Percentiles rank a stretch among this genome's conserved stretches.
Evolutionary conservation across 2,329 filamentous ascomycete genomes (phyloP).

Genomic region (Pseudocercospora macadamiae): DNA sequence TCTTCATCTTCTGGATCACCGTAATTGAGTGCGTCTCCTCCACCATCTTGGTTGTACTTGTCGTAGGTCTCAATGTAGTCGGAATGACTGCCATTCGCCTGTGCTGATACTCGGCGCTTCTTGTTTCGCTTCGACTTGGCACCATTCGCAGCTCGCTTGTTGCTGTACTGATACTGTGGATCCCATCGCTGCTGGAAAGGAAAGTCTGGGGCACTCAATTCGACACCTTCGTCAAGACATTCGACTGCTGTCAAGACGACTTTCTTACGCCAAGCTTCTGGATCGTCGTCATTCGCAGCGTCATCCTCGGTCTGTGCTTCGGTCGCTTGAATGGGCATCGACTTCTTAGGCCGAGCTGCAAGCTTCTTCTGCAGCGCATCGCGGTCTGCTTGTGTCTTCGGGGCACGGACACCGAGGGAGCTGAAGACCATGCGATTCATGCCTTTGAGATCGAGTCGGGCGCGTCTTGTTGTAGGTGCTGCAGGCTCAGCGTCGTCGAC

Average conservation of each 20-base stretch:
- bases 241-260: slow-evolving; percentile 80
- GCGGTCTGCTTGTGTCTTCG: slow-evolving; percentile 70
- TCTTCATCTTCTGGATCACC: slow-evolving; percentile 44
- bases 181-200: slow-evolving; percentile 88
- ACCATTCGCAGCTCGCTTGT: slow-evolving; percentile 42
- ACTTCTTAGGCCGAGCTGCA: slow-evolving; percentile 20
- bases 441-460: slow-evolving; percentile 60
- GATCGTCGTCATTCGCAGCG: slow-evolving; percentile 48
- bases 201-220: slow-evolving; percentile 78
- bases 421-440: slow-evolving; percentile 71
- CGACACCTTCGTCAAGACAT: slow-evolving; percentile 71
- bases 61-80: slow-evolving; percentile 43
- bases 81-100: slow-evolving; percentile 44
- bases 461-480: slow-evolving; percentile 38
- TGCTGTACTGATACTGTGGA: slow-evolving; percentile 62
- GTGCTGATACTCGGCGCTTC: slow-evolving; percentile 53
- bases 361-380: slow-evolving; percentile 63
- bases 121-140: slow-evolving; percentile 52
- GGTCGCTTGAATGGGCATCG: slow-evolving; percentile 32
- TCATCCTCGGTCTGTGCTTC: slow-evolving; percentile 6
- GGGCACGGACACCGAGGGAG: slow-evolving; percentile 69
- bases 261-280: slow-evolving; percentile 72
- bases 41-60: slow-evolving; percentile 41
- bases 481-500: slow-evolving; percentile 5
- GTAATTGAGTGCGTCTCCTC: slow-evolving; percentile 44